A percentile compares a stretch with the other conserved stretches of the same genome.
phyloP scores from a whole-genome alignment of 192 early-diverging fungal genomes.

The Jimgerdemannia flammicorona region DNA sequence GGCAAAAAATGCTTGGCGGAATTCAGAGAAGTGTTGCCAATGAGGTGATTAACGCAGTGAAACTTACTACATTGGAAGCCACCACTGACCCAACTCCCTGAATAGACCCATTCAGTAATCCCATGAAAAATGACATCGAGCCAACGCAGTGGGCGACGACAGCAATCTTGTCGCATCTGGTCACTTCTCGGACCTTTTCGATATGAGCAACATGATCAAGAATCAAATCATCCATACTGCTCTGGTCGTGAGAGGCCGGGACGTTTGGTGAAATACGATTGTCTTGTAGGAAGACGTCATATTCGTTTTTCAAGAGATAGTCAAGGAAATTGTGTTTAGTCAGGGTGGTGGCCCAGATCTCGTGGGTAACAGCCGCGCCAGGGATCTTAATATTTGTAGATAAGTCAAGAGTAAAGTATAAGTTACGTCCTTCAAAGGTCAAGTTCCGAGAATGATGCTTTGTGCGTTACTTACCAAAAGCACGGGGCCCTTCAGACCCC shows the following conservation, averaged over 20 bases:
- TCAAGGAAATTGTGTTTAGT: conserved; percentile 34
- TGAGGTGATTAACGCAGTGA: no score
- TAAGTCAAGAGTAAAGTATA: no score
- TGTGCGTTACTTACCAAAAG: conserved; percentile 28
- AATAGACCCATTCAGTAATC: conserved; percentile 35
- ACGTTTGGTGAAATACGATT: conserved; percentile 28
- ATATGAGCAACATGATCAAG: conserved; percentile 32
- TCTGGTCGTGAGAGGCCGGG: conserved; percentile 22
- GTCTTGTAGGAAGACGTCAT: conserved; percentile 43
- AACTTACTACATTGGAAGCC: not conserved
- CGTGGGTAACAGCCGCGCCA: conserved; percentile 32
- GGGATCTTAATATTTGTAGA: conserved; percentile 21
- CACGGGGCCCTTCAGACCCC: conserved; percentile 34
- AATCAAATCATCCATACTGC: conserved; percentile 18
- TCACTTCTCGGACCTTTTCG: conserved; percentile 26
- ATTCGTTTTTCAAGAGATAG: conserved; percentile 33
- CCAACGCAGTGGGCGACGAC: conserved; percentile 42
- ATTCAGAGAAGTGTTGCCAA: no score
- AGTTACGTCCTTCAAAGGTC: not conserved
- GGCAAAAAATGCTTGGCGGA: no score
- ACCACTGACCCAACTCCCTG: conserved; percentile 38
- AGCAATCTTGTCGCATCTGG: conserved; percentile 33
- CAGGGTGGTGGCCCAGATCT: conserved; percentile 37
- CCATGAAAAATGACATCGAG: conserved; percentile 33
- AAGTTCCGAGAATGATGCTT: not conserved